These are phyloP conservation scores for Chlamydomonas sp. DNA, from an alignment of 139 green algal species.

Conservation along the genomic window DNA sequence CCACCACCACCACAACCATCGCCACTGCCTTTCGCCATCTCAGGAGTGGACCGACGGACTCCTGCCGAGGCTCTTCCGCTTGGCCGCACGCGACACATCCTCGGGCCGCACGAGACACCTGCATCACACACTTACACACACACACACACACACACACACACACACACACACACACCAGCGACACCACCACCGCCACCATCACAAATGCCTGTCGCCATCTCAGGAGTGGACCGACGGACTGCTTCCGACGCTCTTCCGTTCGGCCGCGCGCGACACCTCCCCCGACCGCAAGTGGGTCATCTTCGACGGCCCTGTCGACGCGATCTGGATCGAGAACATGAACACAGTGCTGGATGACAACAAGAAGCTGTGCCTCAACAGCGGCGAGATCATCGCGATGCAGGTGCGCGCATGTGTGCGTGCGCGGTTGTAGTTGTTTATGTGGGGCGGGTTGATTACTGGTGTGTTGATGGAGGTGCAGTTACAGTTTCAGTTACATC, in stretches of 20 bases:
- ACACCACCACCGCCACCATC: too few relatives aligned
- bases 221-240: constrained; percentile 78
- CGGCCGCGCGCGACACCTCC: constrained; percentile 36
- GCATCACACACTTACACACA: neutral
- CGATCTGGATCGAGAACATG: constrained; percentile 82
- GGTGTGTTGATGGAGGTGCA: too few relatives aligned
- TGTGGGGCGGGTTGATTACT: too few relatives aligned
- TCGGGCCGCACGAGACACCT: constrained; percentile 55
- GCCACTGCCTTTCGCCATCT: too few relatives aligned
- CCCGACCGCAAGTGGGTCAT: constrained; percentile 62
- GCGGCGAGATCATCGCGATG: constrained; percentile 75
- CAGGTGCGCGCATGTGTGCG: too few relatives aligned
- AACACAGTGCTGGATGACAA: constrained; percentile 81
- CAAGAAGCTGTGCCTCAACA: constrained; percentile 81
- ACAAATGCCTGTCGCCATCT: too few relatives aligned
- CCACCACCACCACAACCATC: too few relatives aligned
- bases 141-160: too few relatives aligned
- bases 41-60: constrained; percentile 78
- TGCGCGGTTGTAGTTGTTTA: neutral
- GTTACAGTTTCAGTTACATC: too few relatives aligned
- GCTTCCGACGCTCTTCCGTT: constrained; percentile 62
- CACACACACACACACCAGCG: too few relatives aligned
- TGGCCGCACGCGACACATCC: constrained; percentile 36
- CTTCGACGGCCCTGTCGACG: constrained; percentile 74
- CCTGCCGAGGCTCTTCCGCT: constrained; percentile 62